Conservation (phyloP, 73 alveolate species). For the Paramecium sonneborni region DNA sequence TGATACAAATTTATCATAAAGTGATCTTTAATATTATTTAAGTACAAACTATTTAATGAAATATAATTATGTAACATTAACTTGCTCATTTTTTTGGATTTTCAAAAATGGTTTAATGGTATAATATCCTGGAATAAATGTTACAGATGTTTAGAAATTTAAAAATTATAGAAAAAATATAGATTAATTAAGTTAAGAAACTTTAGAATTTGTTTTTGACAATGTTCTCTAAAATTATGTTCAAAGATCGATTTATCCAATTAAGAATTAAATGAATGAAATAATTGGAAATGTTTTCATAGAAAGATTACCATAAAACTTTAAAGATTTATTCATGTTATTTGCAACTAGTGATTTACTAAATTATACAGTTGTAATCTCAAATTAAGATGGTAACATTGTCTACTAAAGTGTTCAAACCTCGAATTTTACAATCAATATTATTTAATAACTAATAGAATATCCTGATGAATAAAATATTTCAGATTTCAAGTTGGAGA, state of each 20-base stretch:
- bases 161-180: constrained; percentile 2
- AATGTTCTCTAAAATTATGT: background rate
- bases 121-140: constrained; percentile 41
- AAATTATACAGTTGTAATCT: background rate
- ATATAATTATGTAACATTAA: constrained; percentile 22
- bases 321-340: background rate
- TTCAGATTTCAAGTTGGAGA: background rate
- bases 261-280: background rate
- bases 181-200: background rate
- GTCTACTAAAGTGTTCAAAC: background rate
- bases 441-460: background rate
- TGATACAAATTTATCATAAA: background rate
- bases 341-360: background rate
- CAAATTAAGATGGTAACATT: background rate
- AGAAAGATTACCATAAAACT: background rate
- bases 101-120: constrained; percentile 30
- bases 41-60: constrained; percentile 27
- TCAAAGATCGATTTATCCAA: background rate
- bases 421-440: background rate
- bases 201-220: background rate
- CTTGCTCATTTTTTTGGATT: constrained; percentile 9
- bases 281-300: constrained; percentile 13
- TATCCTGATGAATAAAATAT: background rate
- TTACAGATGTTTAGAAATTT: constrained; percentile 9
- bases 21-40: background rate